A percentile compares a stretch with the other conserved stretches of the same genome.
Conservation (phyloP, 768 basidiomycete genomes). For the Amanita rimosa region DNA sequence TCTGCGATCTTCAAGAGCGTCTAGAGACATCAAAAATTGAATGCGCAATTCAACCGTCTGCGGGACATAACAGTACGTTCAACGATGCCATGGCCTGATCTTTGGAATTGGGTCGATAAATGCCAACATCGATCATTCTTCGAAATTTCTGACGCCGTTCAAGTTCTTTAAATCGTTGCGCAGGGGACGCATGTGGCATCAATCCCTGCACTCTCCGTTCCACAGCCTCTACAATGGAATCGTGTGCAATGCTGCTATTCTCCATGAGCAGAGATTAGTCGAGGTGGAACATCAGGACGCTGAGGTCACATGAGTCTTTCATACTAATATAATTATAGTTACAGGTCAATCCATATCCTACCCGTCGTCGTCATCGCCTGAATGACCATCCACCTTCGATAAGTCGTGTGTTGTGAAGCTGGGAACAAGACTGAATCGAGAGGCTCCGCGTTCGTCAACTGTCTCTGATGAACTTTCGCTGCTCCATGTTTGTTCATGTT, state of each 20-base stretch:
- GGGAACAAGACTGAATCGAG: not conserved
- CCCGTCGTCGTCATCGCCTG: not conserved
- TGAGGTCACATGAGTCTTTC: not conserved
- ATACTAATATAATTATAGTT: not conserved
- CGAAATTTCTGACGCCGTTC: constrained; percentile 64
- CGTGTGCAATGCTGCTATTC: constrained; percentile 14
- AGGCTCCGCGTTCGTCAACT: constrained; percentile 1
- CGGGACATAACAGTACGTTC: constrained; percentile 33
- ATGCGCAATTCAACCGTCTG: constrained; percentile 3
- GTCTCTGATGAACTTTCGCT: constrained; percentile 48
- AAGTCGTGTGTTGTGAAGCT: not conserved
- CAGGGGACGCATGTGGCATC: constrained; percentile 22
- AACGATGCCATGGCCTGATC: constrained; percentile 49
- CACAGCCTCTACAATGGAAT: constrained; percentile 29
- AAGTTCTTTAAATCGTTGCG: constrained; percentile 38
- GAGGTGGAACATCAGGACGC: not conserved
- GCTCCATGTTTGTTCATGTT: constrained; percentile 35
- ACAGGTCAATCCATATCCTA: not conserved
- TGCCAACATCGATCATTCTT: constrained; percentile 70
- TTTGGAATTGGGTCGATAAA: constrained; percentile 57
- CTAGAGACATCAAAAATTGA: constrained; percentile 23
- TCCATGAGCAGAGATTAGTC: not conserved
- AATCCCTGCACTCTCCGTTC: constrained; percentile 28
- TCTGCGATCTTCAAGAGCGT: constrained; percentile 58
- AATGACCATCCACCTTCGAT: not conserved